A percentile compares a stretch with the other conserved stretches of the same genome.
Evolutionary conservation across 768 basidiomycete genomes (phyloP).

Genomic region (Phaffia tasmanica): DNA sequence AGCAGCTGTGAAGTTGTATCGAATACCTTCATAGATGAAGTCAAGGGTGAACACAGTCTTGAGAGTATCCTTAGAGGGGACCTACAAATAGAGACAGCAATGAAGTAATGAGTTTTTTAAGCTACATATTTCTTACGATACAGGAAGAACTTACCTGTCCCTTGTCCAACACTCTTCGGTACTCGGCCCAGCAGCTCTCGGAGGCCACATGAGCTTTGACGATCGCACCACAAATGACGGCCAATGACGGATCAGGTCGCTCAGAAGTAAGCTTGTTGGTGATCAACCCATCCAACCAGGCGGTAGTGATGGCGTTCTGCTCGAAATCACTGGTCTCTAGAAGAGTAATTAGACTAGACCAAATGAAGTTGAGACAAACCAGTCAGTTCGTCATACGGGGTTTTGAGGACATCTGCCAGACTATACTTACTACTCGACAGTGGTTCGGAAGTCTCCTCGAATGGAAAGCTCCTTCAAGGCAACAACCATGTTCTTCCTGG

Average conservation of each 20-base stretch:
- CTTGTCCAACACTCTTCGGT: conserved; percentile 91
- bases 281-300: conserved; percentile 95
- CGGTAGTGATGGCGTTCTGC: conserved; percentile 95
- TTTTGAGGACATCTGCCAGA: conserved; percentile 26
- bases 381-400: not conserved
- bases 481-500: conserved; percentile 98
- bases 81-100: conserved; percentile 45
- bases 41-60: conserved; percentile 95
- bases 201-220: conserved; percentile 86
- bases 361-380: not conserved
- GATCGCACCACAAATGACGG: conserved; percentile 91
- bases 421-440: conserved; percentile 98
- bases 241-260: conserved; percentile 80
- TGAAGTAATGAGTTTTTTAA: no score
- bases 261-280: conserved; percentile 95
- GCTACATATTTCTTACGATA: not conserved
- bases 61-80: conserved; percentile 82
- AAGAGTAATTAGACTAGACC: conserved; percentile 23
- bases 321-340: conserved; percentile 92
- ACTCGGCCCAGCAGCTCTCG: conserved; percentile 80
- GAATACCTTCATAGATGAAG: conserved; percentile 91
- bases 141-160: conserved; percentile 47
- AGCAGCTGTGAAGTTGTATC: conserved; percentile 90
- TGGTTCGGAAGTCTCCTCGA: conserved; percentile 95
- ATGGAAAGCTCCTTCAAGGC: conserved; percentile 97